Conservation (phyloP, 805 yeast species). For the Suhomyces pyralidae region DNA sequence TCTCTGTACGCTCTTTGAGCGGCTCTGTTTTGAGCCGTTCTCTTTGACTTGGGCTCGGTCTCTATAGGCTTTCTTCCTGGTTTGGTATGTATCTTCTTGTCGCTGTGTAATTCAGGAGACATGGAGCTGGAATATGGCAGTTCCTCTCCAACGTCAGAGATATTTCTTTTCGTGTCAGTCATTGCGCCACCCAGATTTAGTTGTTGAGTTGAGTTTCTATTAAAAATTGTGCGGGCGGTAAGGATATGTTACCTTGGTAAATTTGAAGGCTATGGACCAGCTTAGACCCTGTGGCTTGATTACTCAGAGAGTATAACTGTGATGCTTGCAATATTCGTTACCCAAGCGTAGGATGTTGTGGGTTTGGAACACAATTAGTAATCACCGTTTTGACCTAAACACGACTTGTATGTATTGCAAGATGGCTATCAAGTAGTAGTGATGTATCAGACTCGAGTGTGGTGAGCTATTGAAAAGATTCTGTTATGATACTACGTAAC, state of each 20-base stretch:
- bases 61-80: conserved; percentile 84
- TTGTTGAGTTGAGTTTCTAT: neutral
- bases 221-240: neutral
- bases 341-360: neutral
- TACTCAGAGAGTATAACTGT: neutral
- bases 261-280: too few species aligned
- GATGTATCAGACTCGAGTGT: neutral
- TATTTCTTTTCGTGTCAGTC: conserved; percentile 32
- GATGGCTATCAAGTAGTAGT: neutral
- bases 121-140: conserved; percentile 5
- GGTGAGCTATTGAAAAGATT: neutral
- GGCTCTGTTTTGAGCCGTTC: conserved; percentile 96
- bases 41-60: conserved; percentile 77
- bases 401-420: neutral
- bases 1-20: conserved; percentile 98
- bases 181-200: conserved; percentile 9
- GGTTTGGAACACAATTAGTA: neutral
- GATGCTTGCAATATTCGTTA: neutral
- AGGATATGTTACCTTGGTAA: neutral
- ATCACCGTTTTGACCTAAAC: neutral
- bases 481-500: neutral
- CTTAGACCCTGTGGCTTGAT: neutral
- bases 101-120: conserved; percentile 25
- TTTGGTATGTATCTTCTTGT: conserved; percentile 43
- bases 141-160: conserved; percentile 17